Base-by-base conservation (phyloP, 208 protist genomes). In the Leishmania lainsoni region DNA sequence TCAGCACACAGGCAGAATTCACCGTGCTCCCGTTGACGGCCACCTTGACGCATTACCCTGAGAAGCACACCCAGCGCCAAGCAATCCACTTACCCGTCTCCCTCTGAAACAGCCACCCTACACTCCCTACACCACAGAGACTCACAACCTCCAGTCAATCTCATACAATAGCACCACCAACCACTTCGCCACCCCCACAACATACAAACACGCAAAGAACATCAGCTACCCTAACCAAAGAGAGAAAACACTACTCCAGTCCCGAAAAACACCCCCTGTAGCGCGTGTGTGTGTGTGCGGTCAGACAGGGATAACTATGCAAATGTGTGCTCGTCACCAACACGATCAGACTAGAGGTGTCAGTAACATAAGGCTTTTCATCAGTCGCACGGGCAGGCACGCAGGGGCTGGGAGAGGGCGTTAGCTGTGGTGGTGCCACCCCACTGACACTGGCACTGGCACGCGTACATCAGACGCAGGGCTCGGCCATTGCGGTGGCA, bases 231-330 rank as follows among this genome's bases (percentile, higher is more conserved):
- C 35, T 2, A 39, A 39, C 0, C 35, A 39, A 0, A 39, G 35
- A 2, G 2, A 39, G 35, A 2, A 39, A 39, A 39, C 35, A 39
- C 35, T 39, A 39, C 0, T 2, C 0, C 35, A 2, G 35, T 39
- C 35, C 35, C 35, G 35, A 0, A 0, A 0, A 39, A 39, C 35
- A 2, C 0, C 35, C 35, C 3, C 54, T 59, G 20, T 26, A 59
- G 54, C 59, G 59, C 59, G 5, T 65, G n/a, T 8, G n/a, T n/a
- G 66, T 52, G 63, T 49, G 74, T 42, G 58, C 68, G 51, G 75
- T 81, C 77, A 81, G 83, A 86, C 83, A 86, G 83, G 83, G 83
- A 86, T 86, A 86, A 86, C 83, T 83, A 81, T 87, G 71, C 78
- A 81, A 39, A 79, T 85, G 84, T 75, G 84, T 85, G 80, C 48